Base-by-base conservation (phyloP, 108 stramenopile species). In the Cyclotella atomus region DNA sequence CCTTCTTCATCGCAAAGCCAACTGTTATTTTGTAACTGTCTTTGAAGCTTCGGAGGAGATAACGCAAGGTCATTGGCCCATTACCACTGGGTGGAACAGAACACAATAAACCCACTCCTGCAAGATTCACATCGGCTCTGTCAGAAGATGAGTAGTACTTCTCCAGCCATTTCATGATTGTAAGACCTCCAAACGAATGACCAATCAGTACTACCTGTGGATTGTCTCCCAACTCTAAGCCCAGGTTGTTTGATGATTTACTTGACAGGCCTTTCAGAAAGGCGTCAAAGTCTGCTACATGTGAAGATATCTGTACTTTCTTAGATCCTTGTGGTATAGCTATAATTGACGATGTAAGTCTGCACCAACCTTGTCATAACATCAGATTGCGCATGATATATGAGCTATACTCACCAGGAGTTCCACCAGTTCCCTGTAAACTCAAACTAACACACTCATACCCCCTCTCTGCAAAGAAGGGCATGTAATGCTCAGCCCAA, bases 1-100 rank as follows among this genome's bases (percentile, higher is more conserved):
- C 80, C 44, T 79, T 84, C 34, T 84, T 87, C 77, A 87, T 57
- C 2, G 79, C 86, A 29, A 87, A 79, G 0, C 80, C 86, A 21
- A 56, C 63, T 15, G 68, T 84, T 6, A 87, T 84, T 44, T 72
- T 81, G 73, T 76, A 84, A 53, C 81, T 67, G 34, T 84, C 82
- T 19, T 1, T 15, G 0, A 75, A 28, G 12, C 78, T 79, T 53
- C 84, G 82, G 0, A 49, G 17, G 27, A 87, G 52, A 59, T 63
- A 82, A 12, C 86, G 75, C 60, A 64, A 47, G 8, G 76, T 77
- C 83, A 84, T 84, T n/a, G 73, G 77, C n/a, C 91, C 89, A 69
- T 94, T 96, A 12, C 95, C 95, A 50, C 77, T 81, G 15, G 95
- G 95, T 19, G 95, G 95, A 3, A 94, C 93, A 29, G 86, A 83